A percentile compares a stretch with the other conserved stretches of the same genome.
phyloP scores from a whole-genome alignment of 1,284 basidiomycete genomes.

The Sanghuangporus baumii region DNA sequence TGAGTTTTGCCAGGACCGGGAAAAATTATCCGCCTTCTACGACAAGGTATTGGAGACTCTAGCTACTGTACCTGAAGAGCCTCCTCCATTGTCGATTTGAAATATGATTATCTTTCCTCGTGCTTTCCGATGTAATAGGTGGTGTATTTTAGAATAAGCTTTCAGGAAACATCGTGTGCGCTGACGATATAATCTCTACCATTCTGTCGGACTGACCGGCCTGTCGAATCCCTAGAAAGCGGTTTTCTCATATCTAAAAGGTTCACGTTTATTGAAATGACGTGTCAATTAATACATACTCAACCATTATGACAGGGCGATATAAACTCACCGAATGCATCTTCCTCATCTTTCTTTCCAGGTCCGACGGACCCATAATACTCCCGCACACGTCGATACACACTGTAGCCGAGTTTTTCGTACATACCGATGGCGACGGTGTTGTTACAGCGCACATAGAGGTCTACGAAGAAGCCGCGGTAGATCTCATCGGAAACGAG shows the following conservation, averaged over 20 bases:
- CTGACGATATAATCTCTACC: slow-evolving; percentile 71
- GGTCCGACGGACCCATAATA: slow-evolving; percentile 79
- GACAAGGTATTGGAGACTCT: slow-evolving; percentile 59
- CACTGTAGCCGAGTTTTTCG: slow-evolving; percentile 81
- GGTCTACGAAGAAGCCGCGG: slow-evolving; percentile 82
- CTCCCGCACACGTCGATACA: slow-evolving; percentile 78
- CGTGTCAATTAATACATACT: neutral
- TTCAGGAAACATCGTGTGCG: slow-evolving; percentile 59
- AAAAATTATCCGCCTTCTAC: slow-evolving; percentile 59
- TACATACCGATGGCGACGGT: slow-evolving; percentile 78
- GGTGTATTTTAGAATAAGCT: slow-evolving; percentile 11
- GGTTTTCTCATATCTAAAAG: slow-evolving; percentile 85
- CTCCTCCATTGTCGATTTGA: slow-evolving; percentile 45
- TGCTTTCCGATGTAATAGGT: neutral
- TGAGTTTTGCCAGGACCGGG: slow-evolving; percentile 61
- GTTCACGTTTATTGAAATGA: slow-evolving; percentile 9
- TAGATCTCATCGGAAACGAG: slow-evolving; percentile 72
- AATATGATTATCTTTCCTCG: neutral
- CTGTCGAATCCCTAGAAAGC: slow-evolving; percentile 55
- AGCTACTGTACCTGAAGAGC: slow-evolving; percentile 45
- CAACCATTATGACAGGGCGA: neutral
- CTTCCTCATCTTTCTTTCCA: slow-evolving; percentile 76
- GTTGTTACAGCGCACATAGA: slow-evolving; percentile 85
- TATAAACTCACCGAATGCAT: slow-evolving; percentile 77
- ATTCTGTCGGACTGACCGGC: slow-evolving; percentile 62